phyloP scores from a whole-genome alignment of 768 basidiomycete species.

The Lactarius deliciosus region DNA sequence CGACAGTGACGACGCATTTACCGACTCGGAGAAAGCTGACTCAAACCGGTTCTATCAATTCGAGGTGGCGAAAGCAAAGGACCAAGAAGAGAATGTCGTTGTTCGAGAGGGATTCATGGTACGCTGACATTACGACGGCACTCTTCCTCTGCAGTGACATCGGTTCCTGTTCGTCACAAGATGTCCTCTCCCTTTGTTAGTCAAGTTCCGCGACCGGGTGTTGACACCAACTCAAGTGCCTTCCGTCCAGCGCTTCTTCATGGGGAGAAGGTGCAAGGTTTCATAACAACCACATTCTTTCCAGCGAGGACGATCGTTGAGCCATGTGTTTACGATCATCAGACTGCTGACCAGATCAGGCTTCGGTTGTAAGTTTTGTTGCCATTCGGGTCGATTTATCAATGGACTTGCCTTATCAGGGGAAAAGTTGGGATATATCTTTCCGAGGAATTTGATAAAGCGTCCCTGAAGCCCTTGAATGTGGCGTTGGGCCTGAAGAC shows the following conservation, averaged over 20 bases:
- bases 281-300: conserved; percentile 22
- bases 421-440: neutral
- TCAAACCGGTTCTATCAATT: conserved; percentile 52
- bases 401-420: neutral
- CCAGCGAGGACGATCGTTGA: conserved; percentile 1
- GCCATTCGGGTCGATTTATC: too few relatives aligned
- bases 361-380: neutral
- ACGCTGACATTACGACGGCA: neutral
- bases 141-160: neutral
- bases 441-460: neutral
- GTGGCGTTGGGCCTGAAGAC: neutral
- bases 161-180: neutral
- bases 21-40: conserved; percentile 44
- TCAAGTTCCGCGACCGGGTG: neutral
- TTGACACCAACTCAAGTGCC: neutral
- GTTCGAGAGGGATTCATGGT: conserved; percentile 49
- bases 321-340: neutral
- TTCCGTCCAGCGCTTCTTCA: conserved; percentile 14
- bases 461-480: neutral
- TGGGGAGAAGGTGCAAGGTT: conserved; percentile 30
- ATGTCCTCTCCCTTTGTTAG: neutral
- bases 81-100: conserved; percentile 53
- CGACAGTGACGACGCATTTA: conserved; percentile 20
- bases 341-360: neutral
- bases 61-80: conserved; percentile 53